Base-by-base conservation (phyloP, 2,329 filamentous ascomycete genomes). In the Teratosphaeria destructans region DNA sequence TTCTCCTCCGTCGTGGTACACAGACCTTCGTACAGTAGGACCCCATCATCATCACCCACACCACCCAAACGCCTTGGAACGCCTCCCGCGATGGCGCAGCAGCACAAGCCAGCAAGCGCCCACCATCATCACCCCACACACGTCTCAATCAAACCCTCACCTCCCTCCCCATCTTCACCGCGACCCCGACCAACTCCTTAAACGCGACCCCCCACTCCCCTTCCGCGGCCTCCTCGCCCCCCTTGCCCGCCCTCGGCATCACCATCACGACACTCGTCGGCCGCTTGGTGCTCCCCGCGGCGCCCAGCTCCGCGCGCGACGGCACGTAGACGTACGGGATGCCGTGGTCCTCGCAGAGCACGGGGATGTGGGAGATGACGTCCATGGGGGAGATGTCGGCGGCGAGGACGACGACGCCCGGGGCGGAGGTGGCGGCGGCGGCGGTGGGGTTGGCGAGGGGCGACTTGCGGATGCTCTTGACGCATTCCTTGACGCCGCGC, bases 381-480 rank as follows among this genome's bases (percentile, higher is more conserved):
- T 99, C 94, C 86, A 94, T 93, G 66, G 94, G 94, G 57, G 90
- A 96, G 79, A 99, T 97, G 77, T 99, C 94, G 69, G 90, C 94
- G 39, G 94, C 94, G 67, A 99, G 90, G 74, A 99, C 81, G 70
- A 96, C 90, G 66, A 99, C 82, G 63, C 80, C 82, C 66, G 85
- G 82, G 53, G 89, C 86, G 1, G 68, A 64, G 19, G 32, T 37
- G 12, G 61, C 61, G 70, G 71, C 64, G 58, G 70, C 66, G 23
- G 58, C 14, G 3, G 83, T 79, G 65, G 84, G 82, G 62, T 85
- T 82, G n/a, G 85, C 83, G 67, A 84, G 76, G 60, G 89, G 82
- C 14, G 90, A 93, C 80, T 97, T 97, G 80, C 94, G 91, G 69
- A 99, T 89, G 37, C 92, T 88, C 81, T 99, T 99, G 79, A 97